phyloP scores from a whole-genome alignment of 768 basidiomycete genomes.

The Brasilioporus rufonigricans region DNA sequence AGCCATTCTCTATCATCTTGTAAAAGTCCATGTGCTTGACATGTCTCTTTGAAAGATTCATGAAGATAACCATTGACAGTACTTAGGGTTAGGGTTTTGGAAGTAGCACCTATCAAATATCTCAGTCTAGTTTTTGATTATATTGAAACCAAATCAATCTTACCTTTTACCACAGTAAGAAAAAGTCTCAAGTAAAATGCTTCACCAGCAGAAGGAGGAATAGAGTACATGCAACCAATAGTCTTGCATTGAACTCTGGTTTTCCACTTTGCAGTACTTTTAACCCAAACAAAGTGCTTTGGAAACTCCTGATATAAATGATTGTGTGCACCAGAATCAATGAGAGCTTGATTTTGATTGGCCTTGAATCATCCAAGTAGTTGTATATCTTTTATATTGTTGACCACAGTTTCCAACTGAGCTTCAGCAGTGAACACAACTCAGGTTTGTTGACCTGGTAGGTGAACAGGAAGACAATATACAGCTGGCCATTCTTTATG shows the following conservation, averaged over 20 bases:
- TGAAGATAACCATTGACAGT: constrained; percentile 11
- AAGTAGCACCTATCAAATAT: too few species aligned
- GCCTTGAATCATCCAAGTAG: neutral
- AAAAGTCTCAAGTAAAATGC: neutral
- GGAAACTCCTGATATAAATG: neutral
- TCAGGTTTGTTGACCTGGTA: neutral
- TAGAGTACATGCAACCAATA: neutral
- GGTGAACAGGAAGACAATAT: neutral
- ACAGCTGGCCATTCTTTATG: neutral
- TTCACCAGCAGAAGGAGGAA: neutral
- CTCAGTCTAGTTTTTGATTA: neutral
- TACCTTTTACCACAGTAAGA: neutral
- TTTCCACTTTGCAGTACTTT: neutral
- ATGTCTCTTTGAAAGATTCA: constrained; percentile 40
- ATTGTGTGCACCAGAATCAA: too few species aligned
- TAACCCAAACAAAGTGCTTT: neutral
- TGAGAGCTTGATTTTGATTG: neutral
- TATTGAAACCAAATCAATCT: too few species aligned
- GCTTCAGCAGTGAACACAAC: neutral
- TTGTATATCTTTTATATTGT: neutral
- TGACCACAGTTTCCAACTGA: neutral
- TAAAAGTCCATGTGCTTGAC: constrained; percentile 40
- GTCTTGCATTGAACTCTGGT: neutral
- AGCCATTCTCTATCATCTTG: too few species aligned
- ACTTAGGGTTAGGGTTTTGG: too few species aligned